A percentile compares a stretch with the other conserved stretches of the same genome.
Evolutionary conservation across 2,329 filamentous ascomycete genomes (phyloP).

Genomic region (Lasiodiplodia sp.): DNA sequence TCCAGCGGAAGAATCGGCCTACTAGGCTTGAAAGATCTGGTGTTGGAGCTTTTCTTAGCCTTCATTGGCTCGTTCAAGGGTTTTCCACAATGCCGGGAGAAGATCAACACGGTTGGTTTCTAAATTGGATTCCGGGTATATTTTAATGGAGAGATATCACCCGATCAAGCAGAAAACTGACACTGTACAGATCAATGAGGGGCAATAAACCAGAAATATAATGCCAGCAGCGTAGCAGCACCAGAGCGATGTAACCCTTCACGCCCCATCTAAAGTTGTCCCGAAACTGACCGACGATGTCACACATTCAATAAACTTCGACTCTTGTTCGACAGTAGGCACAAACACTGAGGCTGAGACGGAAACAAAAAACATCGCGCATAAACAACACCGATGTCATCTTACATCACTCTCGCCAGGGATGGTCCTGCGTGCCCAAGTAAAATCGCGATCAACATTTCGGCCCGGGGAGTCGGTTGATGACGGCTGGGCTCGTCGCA

Average conservation of each 20-base stretch:
- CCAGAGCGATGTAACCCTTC: background rate
- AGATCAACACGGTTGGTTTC: too few relatives aligned
- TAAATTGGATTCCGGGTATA: too few relatives aligned
- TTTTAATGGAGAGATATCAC: too few relatives aligned
- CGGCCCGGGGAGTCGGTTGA: conserved; percentile 5
- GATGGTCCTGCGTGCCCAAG: background rate
- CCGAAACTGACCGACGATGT: background rate
- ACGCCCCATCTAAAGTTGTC: background rate
- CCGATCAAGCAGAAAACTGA: too few relatives aligned
- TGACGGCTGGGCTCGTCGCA: conserved; percentile 18
- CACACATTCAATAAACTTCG: background rate
- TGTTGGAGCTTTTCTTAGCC: too few relatives aligned
- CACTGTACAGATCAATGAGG: too few relatives aligned
- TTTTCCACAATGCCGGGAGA: too few relatives aligned
- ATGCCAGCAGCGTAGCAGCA: background rate
- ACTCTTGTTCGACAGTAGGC: background rate
- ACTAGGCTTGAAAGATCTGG: too few relatives aligned
- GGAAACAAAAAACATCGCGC: conserved; percentile 6
- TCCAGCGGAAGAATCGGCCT: too few relatives aligned
- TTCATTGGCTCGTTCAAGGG: too few relatives aligned
- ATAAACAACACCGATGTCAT: conserved; percentile 9
- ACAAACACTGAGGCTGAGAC: background rate
- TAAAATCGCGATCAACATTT: conserved; percentile 13
- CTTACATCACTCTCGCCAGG: conserved; percentile 14
- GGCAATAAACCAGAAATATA: too few relatives aligned